A percentile compares a stretch with the other conserved stretches of the same genome.
phyloP scores from a whole-genome alignment of 164 flowering plant species.

The Kingdonia uniflora region DNA sequence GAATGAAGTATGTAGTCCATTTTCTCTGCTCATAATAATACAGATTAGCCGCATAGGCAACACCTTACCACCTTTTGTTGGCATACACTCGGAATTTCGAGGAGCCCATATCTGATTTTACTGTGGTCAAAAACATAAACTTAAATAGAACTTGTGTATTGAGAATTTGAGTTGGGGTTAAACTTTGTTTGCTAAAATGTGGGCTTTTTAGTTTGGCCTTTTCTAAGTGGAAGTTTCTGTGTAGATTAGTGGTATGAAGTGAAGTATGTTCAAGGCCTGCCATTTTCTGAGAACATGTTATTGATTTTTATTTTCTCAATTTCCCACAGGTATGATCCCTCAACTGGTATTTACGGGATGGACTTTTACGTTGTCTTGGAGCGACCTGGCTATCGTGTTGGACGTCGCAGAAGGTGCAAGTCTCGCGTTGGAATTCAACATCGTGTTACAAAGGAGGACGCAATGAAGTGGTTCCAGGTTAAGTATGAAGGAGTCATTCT shows the following conservation, averaged over 20 bases:
- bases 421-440: conserved; percentile 79
- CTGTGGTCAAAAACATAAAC: no score
- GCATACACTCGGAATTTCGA: no score
- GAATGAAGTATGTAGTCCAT: neutral
- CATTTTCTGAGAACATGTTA: no score
- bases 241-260: neutral
- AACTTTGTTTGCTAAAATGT: no score
- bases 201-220: no score
- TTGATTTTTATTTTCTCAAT: no score
- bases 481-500: conserved; percentile 59
- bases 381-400: conserved; percentile 73
- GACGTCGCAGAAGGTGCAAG: conserved; percentile 78
- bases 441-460: conserved; percentile 73
- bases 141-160: no score
- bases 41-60: no score
- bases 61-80: no score
- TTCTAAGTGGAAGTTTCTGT: no score
- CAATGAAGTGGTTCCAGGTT: conserved; percentile 89
- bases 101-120: neutral
- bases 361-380: conserved; percentile 74
- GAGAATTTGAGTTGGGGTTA: no score
- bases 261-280: neutral
- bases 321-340: conserved; percentile 65
- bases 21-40: no score
- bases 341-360: conserved; percentile 85